Evolutionary conservation across 78 protist genomes (phyloP), one percentile per base, ranked within the genome.

Genomic region (Cavenderia fasciculata): DNA sequence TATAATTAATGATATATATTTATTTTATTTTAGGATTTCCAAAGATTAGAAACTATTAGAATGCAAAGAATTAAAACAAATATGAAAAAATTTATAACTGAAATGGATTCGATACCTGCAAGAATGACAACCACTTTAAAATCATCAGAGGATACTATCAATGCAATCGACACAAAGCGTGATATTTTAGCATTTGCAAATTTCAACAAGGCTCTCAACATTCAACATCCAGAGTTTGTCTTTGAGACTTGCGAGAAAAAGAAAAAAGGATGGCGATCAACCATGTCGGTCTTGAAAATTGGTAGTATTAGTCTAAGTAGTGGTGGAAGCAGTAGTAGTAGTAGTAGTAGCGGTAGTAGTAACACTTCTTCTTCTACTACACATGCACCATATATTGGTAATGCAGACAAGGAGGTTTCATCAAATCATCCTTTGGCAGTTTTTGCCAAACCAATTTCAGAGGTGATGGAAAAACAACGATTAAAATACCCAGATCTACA

Each of bases 61-160:
- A 85, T 85, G 86, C 92, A 85, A 49, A 85, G 52, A 38, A 71
- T 85, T 74, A 85, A 85, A 51, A 85, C 92, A 0, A 85, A 85
- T 40, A 41, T 85, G 43, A 71, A 73, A 40, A 70, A 57, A 40
- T 73, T 46, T 14, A 49, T 73, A 0, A 36, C 56, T 7, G 84
- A 59, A 1, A 44, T 40, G 46, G 74, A 85, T 29, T 21, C 56
- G 31, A 56, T 62, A 46, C 92, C 92, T 23, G 14, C 6, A 14
- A 71, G 27, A 38, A 41, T 21, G 18, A 16, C 54, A n/a, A 25
- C n/a, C 23, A n/a, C 29, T 31, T 25, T 70, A 6, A 71, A 40
- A 25, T 44, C 34, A 0, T 70, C 74, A 19, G 84, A 85, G 29
- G 92, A 73, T 4, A 49, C 44, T 31, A 46, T 85, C 16, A 73